phyloP scores from a whole-genome alignment of 192 early-diverging fungal species.

The Rhizoclosmatium globosum region DNA sequence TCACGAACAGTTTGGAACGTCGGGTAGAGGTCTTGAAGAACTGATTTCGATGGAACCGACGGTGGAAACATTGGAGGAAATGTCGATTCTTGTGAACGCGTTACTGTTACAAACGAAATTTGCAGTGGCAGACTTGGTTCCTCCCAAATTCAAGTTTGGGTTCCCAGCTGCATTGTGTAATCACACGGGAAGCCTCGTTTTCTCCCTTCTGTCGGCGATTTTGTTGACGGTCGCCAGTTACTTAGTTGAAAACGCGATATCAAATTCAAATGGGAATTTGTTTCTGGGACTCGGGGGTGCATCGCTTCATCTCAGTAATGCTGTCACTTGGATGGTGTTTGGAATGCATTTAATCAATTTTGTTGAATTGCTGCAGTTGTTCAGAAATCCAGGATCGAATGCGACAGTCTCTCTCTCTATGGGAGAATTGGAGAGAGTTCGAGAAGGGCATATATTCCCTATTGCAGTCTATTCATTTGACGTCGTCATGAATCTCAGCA shows the following conservation, averaged over 20 bases:
- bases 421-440: neutral
- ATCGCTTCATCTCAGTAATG: neutral
- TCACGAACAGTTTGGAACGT: neutral
- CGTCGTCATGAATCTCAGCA: neutral
- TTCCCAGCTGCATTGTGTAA: neutral
- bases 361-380: neutral
- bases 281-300: neutral
- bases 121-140: neutral
- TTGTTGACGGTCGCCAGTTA: neutral
- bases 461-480: neutral
- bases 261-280: neutral
- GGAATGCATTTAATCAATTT: neutral
- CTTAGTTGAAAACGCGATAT: neutral
- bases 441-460: neutral
- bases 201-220: neutral
- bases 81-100: neutral
- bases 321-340: neutral
- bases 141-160: neutral
- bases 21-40: neutral
- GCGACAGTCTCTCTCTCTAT: neutral
- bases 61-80: neutral
- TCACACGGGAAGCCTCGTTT: neutral
- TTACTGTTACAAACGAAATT: neutral
- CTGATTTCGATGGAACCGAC: neutral
- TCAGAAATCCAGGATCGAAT: neutral